These are phyloP conservation scores for Mortierella sp. DNA, from an alignment of 371 early-diverging fungal species.

Conservation along the genomic window DNA sequence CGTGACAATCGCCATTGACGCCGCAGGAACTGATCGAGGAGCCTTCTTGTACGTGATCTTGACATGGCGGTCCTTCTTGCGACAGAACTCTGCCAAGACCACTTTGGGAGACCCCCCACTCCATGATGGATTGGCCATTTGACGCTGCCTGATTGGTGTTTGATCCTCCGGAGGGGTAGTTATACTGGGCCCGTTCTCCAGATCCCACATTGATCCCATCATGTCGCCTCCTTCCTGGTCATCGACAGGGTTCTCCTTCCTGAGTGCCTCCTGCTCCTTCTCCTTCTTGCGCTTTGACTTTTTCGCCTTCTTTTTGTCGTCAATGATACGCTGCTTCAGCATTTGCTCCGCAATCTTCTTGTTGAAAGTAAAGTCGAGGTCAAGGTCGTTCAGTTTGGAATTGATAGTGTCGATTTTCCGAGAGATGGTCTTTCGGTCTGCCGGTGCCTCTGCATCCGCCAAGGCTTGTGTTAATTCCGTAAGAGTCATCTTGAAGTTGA, in stretches of 20 bases:
- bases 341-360: conserved; percentile 58
- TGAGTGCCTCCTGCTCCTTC: conserved; percentile 25
- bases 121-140: conserved; percentile 59
- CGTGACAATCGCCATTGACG: conserved; percentile 38
- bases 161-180: conserved; percentile 20
- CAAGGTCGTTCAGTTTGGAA: conserved; percentile 60
- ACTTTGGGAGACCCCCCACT: conserved; percentile 65
- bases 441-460: conserved; percentile 49
- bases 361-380: conserved; percentile 67
- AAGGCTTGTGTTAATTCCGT: conserved; percentile 36
- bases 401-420: conserved; percentile 65
- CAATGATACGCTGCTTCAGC: conserved; percentile 45
- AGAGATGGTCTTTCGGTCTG: conserved; percentile 58
- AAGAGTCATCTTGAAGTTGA: conserved; percentile 30
- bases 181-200: conserved; percentile 18
- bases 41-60: conserved; percentile 40
- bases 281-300: conserved; percentile 55
- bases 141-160: conserved; percentile 40
- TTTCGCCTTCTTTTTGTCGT: conserved; percentile 53
- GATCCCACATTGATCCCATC: conserved; percentile 49
- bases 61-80: conserved; percentile 52
- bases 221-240: conserved; percentile 38
- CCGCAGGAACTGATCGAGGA: conserved; percentile 18
- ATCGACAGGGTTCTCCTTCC: conserved; percentile 12
- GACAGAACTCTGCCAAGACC: conserved; percentile 55